phyloP scores from a whole-genome alignment of 257 asterid species.

The Orobanche coerulescens region DNA sequence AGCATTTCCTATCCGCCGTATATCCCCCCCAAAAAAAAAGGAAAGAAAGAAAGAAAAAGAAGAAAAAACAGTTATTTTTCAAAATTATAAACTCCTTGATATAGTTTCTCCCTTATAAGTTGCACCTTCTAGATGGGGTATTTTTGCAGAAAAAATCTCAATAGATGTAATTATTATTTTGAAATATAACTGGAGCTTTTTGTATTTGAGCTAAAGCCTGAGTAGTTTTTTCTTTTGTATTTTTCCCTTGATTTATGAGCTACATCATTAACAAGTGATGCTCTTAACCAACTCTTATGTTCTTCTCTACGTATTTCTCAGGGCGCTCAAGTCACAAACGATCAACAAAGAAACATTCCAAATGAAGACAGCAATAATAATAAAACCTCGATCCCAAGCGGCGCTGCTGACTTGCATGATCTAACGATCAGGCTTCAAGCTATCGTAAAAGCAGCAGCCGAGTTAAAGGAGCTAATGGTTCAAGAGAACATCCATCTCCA shows the following conservation, averaged over 20 bases:
- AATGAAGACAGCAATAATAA: constrained; percentile 23
- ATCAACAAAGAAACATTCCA: constrained; percentile 18
- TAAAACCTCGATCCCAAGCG: constrained; percentile 23
- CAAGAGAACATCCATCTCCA: constrained; percentile 51
- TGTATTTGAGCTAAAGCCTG: too few species aligned
- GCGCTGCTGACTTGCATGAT: constrained; percentile 41
- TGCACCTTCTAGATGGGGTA: too few species aligned
- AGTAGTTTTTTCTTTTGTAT: too few species aligned
- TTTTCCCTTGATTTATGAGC: background rate
- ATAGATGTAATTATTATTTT: too few species aligned
- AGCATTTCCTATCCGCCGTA: too few species aligned
- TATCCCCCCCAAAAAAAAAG: too few species aligned
- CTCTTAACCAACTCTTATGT: constrained; percentile 13
- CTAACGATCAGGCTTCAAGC: constrained; percentile 48
- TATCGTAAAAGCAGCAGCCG: constrained; percentile 44
- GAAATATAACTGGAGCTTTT: too few species aligned
- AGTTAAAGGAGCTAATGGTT: constrained; percentile 41
- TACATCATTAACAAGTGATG: background rate
- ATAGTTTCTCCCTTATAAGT: too few species aligned
- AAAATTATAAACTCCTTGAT: too few species aligned
- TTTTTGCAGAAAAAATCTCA: too few species aligned
- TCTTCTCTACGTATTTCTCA: constrained; percentile 21
- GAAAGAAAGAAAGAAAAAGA: too few species aligned
- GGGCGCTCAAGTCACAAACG: constrained; percentile 33
- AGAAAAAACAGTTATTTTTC: too few species aligned